Base-by-base conservation (phyloP, 2,329 filamentous ascomycete species). In the Bipolaris oryzae region DNA sequence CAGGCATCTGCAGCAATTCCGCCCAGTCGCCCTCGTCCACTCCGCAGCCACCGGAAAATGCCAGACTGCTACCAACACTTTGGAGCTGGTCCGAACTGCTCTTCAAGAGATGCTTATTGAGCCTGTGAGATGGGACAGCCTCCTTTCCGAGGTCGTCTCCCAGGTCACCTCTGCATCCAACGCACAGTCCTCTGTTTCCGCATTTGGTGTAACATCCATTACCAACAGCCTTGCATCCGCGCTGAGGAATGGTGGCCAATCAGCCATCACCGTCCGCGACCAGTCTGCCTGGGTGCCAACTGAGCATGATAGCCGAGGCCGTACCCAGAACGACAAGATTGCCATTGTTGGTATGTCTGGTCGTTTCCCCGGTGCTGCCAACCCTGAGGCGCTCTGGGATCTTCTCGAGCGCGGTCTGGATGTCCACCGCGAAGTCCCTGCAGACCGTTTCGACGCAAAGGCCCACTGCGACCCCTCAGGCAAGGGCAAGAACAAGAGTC, bases 321-420 rank as follows among this genome's bases (percentile, higher is more conserved):
- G 79, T 57, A 82, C 78, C 28, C 80, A 82, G 59, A 81, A 85
- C 67, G 85, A 86, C 72, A 93, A 92, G 75, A 85, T 96, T 60
- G 92, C 92, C 55, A 92, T 96, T 60, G 89, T 96, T 33, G 92
- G 92, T 50, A 90, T 92, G 85, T 85, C 90, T 43, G 89, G 90
- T 48, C 84, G 90, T 48, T 92, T 91, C 74, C 90, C 90, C 1
- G 87, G 89, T 65, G 88, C 89, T 47, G 87, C 86, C 15, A 89
- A 83, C 68, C 84, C 87, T 58, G 88, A 92, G 56, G 85, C 85
- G 53, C 84, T 93, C 28, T 93, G 90, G 90, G 86, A 91, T 57
- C 80, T 92, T 3, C 81, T 93, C 18, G 85, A 87, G 72, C 87
- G 89, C 74, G 90, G 90, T 11, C 82, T 91, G 7, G 89, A 92